phyloP scores from a whole-genome alignment of 2,329 filamentous ascomycete genomes.

The Cadophora sp. region DNA sequence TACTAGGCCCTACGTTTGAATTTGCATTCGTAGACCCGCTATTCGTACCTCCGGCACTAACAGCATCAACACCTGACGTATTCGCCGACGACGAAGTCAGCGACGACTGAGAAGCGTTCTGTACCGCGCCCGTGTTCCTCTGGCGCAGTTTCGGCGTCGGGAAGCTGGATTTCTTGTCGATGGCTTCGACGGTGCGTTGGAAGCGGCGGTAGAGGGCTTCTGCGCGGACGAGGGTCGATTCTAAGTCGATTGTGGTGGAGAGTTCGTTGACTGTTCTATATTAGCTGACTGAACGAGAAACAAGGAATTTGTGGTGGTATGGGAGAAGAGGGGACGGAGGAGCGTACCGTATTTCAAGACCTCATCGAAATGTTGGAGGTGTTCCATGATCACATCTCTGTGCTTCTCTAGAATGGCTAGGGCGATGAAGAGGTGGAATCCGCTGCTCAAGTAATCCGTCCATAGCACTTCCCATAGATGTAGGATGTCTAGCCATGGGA shows the following conservation, averaged over 20 bases:
- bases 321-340: no score
- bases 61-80: slow-evolving; percentile 47
- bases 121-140: slow-evolving; percentile 22
- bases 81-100: slow-evolving; percentile 26
- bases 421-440: slow-evolving; percentile 94
- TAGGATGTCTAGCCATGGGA: slow-evolving; percentile 85
- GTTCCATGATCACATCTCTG: slow-evolving; percentile 93
- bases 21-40: slow-evolving; percentile 28
- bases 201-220: slow-evolving; percentile 90
- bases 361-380: slow-evolving; percentile 94
- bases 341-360: slow-evolving; percentile 89
- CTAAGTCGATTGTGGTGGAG: slow-evolving; percentile 89
- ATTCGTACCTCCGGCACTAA: slow-evolving; percentile 39
- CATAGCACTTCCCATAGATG: slow-evolving; percentile 91
- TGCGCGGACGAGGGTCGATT: slow-evolving; percentile 84
- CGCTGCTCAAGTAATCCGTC: slow-evolving; percentile 89
- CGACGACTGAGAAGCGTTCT: slow-evolving; percentile 21
- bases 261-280: slow-evolving; percentile 81
- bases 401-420: slow-evolving; percentile 95
- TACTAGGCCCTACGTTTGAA: slow-evolving; percentile 6
- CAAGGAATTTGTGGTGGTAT: not conserved
- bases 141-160: slow-evolving; percentile 59
- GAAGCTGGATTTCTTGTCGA: slow-evolving; percentile 91
- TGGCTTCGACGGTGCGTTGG: slow-evolving; percentile 84
- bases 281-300: slow-evolving; percentile 9